Base-by-base conservation (phyloP, 495 filamentous ascomycete species). In the Aspergillus steynii region DNA sequence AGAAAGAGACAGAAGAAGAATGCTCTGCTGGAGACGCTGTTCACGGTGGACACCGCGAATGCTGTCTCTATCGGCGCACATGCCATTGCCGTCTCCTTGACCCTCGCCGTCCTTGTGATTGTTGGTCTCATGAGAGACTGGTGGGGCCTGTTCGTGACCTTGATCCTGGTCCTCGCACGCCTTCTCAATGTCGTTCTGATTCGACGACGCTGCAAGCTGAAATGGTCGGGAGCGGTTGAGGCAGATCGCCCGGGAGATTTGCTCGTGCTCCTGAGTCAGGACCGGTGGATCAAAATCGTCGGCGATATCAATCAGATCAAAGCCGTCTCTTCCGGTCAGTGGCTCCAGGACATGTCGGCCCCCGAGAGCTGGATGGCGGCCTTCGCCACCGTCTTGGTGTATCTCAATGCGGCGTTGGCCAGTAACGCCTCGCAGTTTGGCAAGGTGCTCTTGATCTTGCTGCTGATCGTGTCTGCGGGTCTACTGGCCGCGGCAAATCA, bases 281-380 rank as follows among this genome's bases (percentile, higher is more conserved):
- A 45, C 48, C 68, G 79, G 0, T 82, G 75, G 65, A 73, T 87
- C 3, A 71, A 78, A 2, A 71, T 89, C 53, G 74, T 74, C 34
- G 86, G 86, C 25, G 55, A 62, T 28, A 75, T 83, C 2, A 75
- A 80, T 48, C 85, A 86, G 60, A 74, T 88, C 8, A 83, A 85
- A 58, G 82, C 83, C 42, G 77, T 88, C 56, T 88, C 83, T 2
- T 74, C 77, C 2, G 77, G 79, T 1, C 68, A 76, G 32, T 88
- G 85, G 86, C 70, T 88, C 29, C 74, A 78, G 9, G 74, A 82
- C 42, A 77, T 78, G 62, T 84, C 80, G 0, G 64, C 71, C 29
- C 78, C 25, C 7, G 84, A 88, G 61, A 77, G 78, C 28, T 82
- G 73, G 32, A 58, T 81, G 29, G 71, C 72, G 7, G 78, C 79